Conservation (phyloP, 768 basidiomycete species). For the Sutorius australiensis region DNA sequence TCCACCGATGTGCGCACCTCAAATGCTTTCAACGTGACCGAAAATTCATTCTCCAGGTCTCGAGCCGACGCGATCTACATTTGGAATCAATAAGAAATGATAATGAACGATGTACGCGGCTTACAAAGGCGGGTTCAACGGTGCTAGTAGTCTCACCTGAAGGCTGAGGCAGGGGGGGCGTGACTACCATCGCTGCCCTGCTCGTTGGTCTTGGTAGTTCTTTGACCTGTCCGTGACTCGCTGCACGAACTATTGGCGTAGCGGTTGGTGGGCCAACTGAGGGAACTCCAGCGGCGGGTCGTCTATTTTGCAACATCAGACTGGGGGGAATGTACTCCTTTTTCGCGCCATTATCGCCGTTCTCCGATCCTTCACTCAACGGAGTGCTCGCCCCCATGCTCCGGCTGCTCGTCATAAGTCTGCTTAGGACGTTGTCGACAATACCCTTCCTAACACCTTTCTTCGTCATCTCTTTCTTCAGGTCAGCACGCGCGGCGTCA, state of each 20-base stretch:
- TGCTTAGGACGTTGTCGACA: conserved; percentile 71
- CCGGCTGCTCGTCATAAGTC: conserved; percentile 48
- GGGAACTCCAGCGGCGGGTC: conserved; percentile 39
- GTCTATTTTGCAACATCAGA: conserved; percentile 51
- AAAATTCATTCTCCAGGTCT: conserved; percentile 86
- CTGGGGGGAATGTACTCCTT: conserved; percentile 78
- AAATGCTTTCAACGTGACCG: conserved; percentile 72
- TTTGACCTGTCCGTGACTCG: conserved; percentile 47
- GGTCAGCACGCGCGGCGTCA: conserved; percentile 84
- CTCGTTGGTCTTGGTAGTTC: conserved; percentile 56
- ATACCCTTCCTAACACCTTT: conserved; percentile 86
- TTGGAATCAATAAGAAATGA: not conserved
- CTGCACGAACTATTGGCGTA: conserved; percentile 38
- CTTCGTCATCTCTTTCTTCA: conserved; percentile 88
- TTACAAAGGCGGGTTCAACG: conserved; percentile 66
- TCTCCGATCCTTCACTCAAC: conserved; percentile 60
- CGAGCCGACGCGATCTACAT: conserved; percentile 76
- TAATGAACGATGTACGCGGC: conserved; percentile 22
- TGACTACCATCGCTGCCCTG: conserved; percentile 46
- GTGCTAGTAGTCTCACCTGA: conserved; percentile 42
- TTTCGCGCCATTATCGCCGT: conserved; percentile 31
- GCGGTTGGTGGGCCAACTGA: conserved; percentile 25
- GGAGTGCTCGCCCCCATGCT: conserved; percentile 41
- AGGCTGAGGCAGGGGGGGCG: conserved; percentile 41
- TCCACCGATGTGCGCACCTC: conserved; percentile 48